These are phyloP conservation scores for Anthoceros angustus DNA, from an alignment of 225 moss, liverwort and hornwort genomes.

Conservation along the genomic window DNA sequence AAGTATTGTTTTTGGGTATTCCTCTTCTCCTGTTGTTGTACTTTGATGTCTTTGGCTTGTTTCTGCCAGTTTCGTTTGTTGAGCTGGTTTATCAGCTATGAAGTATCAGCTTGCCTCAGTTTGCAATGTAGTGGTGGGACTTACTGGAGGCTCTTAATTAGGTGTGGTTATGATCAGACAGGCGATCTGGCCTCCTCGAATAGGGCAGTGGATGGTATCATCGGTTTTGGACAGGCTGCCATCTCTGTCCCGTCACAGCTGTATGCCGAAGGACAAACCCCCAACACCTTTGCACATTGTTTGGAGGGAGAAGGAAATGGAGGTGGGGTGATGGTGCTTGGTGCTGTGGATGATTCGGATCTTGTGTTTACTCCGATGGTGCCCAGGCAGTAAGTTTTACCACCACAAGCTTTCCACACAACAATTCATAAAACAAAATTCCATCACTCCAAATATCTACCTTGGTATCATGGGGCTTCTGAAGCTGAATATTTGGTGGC, in stretches of 20 bases:
- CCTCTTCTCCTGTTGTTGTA: not conserved
- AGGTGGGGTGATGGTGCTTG: conserved; percentile 31
- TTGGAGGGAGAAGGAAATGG: conserved; percentile 33
- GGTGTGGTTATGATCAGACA: conserved; percentile 40
- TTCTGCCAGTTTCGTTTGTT: not conserved
- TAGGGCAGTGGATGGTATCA: conserved; percentile 30
- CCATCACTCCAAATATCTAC: too few relatives aligned
- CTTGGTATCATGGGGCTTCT: too few relatives aligned
- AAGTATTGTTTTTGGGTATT: not conserved
- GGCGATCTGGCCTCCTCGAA: conserved; percentile 15
- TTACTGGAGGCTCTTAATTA: conserved; percentile 2
- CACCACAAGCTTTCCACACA: not conserved
- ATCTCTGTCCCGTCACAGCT: conserved; percentile 28
- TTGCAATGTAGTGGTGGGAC: not conserved
- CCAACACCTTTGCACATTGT: conserved; percentile 34
- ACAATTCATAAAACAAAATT: too few relatives aligned
- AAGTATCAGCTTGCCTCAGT: not conserved
- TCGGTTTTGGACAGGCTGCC: conserved; percentile 27
- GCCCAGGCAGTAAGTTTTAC: conserved; percentile 22
- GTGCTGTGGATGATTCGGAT: conserved; percentile 22
- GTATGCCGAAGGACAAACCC: conserved; percentile 12
- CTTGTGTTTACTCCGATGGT: conserved; percentile 28
- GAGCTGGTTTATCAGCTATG: not conserved
- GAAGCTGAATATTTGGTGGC: not conserved
- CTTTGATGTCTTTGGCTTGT: not conserved